A percentile compares a stretch with the other conserved stretches of the same genome.
Evolutionary conservation across 2,329 filamentous ascomycete species (phyloP).

Genomic region (Septoria linicola): DNA sequence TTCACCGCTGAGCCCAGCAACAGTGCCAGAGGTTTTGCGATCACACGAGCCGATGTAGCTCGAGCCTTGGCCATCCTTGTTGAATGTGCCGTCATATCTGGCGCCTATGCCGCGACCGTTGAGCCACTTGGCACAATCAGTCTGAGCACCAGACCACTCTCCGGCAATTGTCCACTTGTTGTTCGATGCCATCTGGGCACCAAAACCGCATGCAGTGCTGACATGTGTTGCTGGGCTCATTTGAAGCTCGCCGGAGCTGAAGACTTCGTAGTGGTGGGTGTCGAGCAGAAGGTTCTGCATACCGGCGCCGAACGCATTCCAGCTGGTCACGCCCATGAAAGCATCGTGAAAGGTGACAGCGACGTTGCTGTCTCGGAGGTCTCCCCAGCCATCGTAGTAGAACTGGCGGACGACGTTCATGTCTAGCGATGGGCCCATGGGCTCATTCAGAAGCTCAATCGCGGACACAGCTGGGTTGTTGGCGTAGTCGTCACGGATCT

Average conservation of each 20-base stretch:
- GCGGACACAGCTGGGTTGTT: slow-evolving; percentile 47
- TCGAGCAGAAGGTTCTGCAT: slow-evolving; percentile 48
- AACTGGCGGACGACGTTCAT: slow-evolving; percentile 47
- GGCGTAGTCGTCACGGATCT: slow-evolving; percentile 48
- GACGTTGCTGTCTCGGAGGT: slow-evolving; percentile 44
- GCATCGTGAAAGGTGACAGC: slow-evolving; percentile 50
- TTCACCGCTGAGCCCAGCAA: slow-evolving; percentile 42
- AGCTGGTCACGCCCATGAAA: slow-evolving; percentile 46
- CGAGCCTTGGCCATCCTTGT: slow-evolving; percentile 36
- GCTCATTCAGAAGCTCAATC: slow-evolving; percentile 52
- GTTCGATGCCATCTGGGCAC: slow-evolving; percentile 46
- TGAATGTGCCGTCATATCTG: slow-evolving; percentile 46
- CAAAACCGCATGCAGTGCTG: slow-evolving; percentile 46
- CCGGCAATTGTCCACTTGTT: slow-evolving; percentile 50
- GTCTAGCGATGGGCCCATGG: slow-evolving; percentile 44
- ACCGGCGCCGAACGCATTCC: slow-evolving; percentile 47
- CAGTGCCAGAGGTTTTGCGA: slow-evolving; percentile 47
- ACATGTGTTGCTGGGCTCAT: slow-evolving; percentile 43
- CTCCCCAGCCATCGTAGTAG: slow-evolving; percentile 51
- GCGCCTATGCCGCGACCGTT: slow-evolving; percentile 50
- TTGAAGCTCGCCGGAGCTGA: slow-evolving; percentile 41
- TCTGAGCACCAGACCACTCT: slow-evolving; percentile 50
- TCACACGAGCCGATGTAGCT: slow-evolving; percentile 45
- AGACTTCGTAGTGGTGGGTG: slow-evolving; percentile 51
- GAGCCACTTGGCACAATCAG: slow-evolving; percentile 50